phyloP scores from a whole-genome alignment of 2,329 filamentous ascomycete genomes.

The Penicillium thymicola region DNA sequence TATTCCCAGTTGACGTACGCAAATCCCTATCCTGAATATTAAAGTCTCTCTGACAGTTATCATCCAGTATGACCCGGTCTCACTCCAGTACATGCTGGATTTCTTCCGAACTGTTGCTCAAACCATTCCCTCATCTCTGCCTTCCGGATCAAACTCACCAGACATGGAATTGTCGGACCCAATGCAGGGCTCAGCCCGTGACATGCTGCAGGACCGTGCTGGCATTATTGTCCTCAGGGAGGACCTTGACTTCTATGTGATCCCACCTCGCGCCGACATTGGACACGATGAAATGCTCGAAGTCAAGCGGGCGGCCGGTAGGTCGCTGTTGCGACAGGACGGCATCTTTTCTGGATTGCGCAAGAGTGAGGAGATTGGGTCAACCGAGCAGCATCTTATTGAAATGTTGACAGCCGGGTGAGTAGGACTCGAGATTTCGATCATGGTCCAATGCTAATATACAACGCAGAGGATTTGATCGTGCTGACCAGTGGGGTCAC shows the following conservation, averaged over 20 bases:
- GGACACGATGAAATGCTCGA: constrained; percentile 88
- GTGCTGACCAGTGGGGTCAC: constrained; percentile 93
- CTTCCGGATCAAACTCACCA: constrained; percentile 63
- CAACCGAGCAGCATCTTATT: constrained; percentile 95
- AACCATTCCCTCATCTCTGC: constrained; percentile 71
- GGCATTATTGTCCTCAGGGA: constrained; percentile 96
- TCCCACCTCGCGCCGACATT: constrained; percentile 82
- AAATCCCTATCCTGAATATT: not conserved
- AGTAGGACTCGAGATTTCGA: constrained; percentile 30
- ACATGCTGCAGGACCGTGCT: constrained; percentile 81
- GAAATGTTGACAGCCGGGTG: constrained; percentile 99
- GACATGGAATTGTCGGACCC: constrained; percentile 65
- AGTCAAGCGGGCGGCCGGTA: constrained; percentile 87
- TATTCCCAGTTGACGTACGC: constrained; percentile 95
- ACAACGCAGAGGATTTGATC: constrained; percentile 77
- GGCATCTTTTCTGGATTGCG: constrained; percentile 95
- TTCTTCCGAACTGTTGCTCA: constrained; percentile 96
- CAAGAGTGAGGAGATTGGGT: constrained; percentile 92
- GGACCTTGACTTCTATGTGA: constrained; percentile 95
- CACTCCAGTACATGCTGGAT: constrained; percentile 97
- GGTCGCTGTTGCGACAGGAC: constrained; percentile 79
- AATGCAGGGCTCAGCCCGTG: constrained; percentile 64
- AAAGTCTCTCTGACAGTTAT: constrained; percentile 4
- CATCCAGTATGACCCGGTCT: constrained; percentile 86
- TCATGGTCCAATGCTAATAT: constrained; percentile 13